Evolutionary conservation across 495 filamentous ascomycete genomes (phyloP).

Genomic region (Trichoderma erinaceum): DNA sequence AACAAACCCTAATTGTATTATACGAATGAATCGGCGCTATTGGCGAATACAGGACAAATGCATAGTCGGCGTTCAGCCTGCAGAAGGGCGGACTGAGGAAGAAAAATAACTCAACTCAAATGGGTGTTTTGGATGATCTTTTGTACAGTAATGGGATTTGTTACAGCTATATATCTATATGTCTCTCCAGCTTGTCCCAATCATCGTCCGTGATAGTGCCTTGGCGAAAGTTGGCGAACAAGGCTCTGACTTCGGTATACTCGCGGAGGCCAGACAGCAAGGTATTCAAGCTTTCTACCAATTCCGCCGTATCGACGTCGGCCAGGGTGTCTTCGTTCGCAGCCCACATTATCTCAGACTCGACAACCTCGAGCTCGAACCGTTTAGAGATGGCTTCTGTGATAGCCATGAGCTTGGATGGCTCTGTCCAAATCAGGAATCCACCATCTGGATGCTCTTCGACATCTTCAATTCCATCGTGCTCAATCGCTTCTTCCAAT

Average conservation of each 20-base stretch:
- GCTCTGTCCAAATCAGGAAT: slow-evolving; percentile 69
- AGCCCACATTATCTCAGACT: slow-evolving; percentile 76
- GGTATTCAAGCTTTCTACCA: slow-evolving; percentile 46
- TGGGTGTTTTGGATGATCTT: slow-evolving; percentile 7
- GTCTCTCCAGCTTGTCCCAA: slow-evolving; percentile 43
- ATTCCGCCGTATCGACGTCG: slow-evolving; percentile 42
- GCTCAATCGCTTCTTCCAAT: slow-evolving; percentile 76
- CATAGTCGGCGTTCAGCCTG: slow-evolving; percentile 12
- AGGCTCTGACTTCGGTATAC: slow-evolving; percentile 57
- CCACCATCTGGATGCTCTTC: slow-evolving; percentile 62
- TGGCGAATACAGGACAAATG: background rate
- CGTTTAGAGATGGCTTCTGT: slow-evolving; percentile 53
- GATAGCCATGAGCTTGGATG: slow-evolving; percentile 58
- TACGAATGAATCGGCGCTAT: background rate
- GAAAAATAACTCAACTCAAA: slow-evolving; percentile 3
- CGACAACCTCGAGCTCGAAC: slow-evolving; percentile 57
- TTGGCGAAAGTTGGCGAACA: slow-evolving; percentile 57
- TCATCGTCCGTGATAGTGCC: slow-evolving; percentile 39
- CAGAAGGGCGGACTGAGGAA: background rate
- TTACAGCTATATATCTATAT: slow-evolving; percentile 14
- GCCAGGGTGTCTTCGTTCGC: slow-evolving; percentile 74
- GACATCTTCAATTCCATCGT: slow-evolving; percentile 72
- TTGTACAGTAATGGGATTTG: slow-evolving; percentile 19
- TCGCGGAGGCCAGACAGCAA: slow-evolving; percentile 51
- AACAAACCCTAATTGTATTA: background rate